A percentile compares a stretch with the other conserved stretches of the same genome.
Conservation (phyloP, 2,329 filamentous ascomycete species). For the Hypomyces rosellus region DNA sequence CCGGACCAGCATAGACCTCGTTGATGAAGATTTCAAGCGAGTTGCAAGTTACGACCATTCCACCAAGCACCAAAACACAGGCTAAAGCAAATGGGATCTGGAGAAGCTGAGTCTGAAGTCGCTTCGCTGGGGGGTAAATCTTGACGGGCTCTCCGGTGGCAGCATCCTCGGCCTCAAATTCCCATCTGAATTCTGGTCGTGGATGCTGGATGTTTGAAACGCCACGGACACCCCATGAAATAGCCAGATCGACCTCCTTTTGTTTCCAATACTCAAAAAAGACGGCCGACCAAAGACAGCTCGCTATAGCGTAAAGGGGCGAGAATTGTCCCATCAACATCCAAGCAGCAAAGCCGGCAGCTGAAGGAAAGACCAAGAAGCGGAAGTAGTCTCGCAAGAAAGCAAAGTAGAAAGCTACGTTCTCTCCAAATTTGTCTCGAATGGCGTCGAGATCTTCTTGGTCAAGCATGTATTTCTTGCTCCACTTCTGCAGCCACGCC, state of each 20-base stretch:
- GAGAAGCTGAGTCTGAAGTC: slow-evolving; percentile 69
- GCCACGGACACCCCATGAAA: slow-evolving; percentile 83
- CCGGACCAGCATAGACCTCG: slow-evolving; percentile 83
- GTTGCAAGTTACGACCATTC: slow-evolving; percentile 80
- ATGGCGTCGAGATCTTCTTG: slow-evolving; percentile 65
- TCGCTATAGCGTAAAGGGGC: slow-evolving; percentile 68
- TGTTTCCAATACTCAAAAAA: slow-evolving; percentile 98
- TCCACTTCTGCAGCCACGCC: slow-evolving; percentile 68
- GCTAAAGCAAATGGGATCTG: slow-evolving; percentile 79
- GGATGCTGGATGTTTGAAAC: slow-evolving; percentile 76
- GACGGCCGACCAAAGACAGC: slow-evolving; percentile 77
- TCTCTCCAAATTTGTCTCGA: slow-evolving; percentile 70
- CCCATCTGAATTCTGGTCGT: slow-evolving; percentile 71
- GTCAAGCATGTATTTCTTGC: slow-evolving; percentile 62
- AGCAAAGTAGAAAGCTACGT: slow-evolving; percentile 90
- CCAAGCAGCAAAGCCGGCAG: slow-evolving; percentile 71
- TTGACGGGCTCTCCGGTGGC: slow-evolving; percentile 74
- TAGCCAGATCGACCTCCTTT: slow-evolving; percentile 77
- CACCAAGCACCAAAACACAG: slow-evolving; percentile 66
- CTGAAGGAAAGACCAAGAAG: slow-evolving; percentile 76
- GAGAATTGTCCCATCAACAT: slow-evolving; percentile 81
- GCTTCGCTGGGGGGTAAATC: slow-evolving; percentile 69
- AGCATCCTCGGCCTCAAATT: slow-evolving; percentile 69
- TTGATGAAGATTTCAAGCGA: slow-evolving; percentile 93
- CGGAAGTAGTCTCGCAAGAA: slow-evolving; percentile 88